Evolutionary conservation across 495 filamentous ascomycete genomes (phyloP).

Genomic region (Xanthoparmelia taractica): DNA sequence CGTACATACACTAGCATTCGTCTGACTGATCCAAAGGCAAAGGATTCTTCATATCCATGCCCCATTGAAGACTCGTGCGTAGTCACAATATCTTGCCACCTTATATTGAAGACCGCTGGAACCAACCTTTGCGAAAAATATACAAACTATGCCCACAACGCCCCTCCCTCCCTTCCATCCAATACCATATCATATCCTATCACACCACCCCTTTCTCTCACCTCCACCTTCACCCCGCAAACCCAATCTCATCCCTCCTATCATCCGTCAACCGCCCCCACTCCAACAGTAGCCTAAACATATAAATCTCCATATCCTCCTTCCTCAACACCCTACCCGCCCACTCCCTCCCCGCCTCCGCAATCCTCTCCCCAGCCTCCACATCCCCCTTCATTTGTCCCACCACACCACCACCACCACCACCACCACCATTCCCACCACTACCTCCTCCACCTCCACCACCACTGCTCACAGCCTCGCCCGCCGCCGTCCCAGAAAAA

Average conservation of each 20-base stretch:
- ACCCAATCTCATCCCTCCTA: conserved; percentile 51
- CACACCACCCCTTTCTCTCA: too few species aligned
- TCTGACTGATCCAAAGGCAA: too few species aligned
- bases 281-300: conserved; percentile 70
- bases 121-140: too few species aligned
- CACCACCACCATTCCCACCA: conserved; percentile 7
- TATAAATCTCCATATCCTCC: conserved; percentile 79
- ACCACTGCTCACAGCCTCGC: conserved; percentile 24
- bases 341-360: conserved; percentile 59
- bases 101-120: too few species aligned
- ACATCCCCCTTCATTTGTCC: conserved; percentile 27
- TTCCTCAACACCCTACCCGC: conserved; percentile 55
- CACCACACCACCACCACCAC: too few species aligned
- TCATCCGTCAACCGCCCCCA: conserved; percentile 63
- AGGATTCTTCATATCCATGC: too few species aligned
- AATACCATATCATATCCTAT: background rate
- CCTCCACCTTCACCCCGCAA: conserved; percentile 21
- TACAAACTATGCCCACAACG: background rate
- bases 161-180: background rate
- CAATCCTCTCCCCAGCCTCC: conserved; percentile 52
- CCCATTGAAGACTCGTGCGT: too few species aligned
- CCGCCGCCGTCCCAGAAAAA: conserved; percentile 45
- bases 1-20: too few species aligned
- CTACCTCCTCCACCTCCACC: conserved; percentile 32
- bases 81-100: too few species aligned